phyloP scores from a whole-genome alignment of 306 rosid genomes.

The Cercis canadensis region DNA sequence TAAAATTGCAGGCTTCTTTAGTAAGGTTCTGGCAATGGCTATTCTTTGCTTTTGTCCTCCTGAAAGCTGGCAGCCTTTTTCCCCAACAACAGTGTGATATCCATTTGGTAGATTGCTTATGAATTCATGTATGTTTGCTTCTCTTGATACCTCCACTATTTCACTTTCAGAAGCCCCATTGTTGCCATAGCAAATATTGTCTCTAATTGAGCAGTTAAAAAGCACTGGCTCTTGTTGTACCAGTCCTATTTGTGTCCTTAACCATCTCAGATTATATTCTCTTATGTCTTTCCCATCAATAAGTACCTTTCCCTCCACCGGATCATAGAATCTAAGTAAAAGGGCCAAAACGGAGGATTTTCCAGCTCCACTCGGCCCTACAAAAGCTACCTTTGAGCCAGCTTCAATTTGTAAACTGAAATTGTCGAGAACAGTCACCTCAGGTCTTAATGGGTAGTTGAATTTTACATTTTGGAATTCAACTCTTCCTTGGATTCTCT shows the following conservation, averaged over 20 bases:
- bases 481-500: constrained; percentile 61
- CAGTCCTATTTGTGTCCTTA: constrained; percentile 78
- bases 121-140: constrained; percentile 84
- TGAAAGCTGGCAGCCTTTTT: constrained; percentile 88
- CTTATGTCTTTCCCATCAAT: constrained; percentile 71
- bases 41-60: constrained; percentile 96
- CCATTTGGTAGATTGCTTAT: constrained; percentile 75
- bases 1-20: constrained; percentile 75
- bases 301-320: constrained; percentile 60
- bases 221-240: constrained; percentile 94
- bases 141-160: constrained; percentile 65
- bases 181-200: constrained; percentile 76
- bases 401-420: constrained; percentile 74
- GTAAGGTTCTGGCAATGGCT: constrained; percentile 83
- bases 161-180: constrained; percentile 72
- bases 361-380: constrained; percentile 90
- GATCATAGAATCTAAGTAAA: constrained; percentile 78
- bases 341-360: constrained; percentile 82
- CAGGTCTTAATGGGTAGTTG: constrained; percentile 77
- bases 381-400: constrained; percentile 76
- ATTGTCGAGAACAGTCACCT: constrained; percentile 62
- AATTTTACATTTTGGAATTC: constrained; percentile 66
- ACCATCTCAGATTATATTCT: constrained; percentile 77
- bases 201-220: constrained; percentile 74
- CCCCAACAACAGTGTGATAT: constrained; percentile 76